A percentile compares a stretch with the other conserved stretches of the same genome.
phyloP scores from a whole-genome alignment of 306 rosid genomes.

The Malus asiatica region DNA sequence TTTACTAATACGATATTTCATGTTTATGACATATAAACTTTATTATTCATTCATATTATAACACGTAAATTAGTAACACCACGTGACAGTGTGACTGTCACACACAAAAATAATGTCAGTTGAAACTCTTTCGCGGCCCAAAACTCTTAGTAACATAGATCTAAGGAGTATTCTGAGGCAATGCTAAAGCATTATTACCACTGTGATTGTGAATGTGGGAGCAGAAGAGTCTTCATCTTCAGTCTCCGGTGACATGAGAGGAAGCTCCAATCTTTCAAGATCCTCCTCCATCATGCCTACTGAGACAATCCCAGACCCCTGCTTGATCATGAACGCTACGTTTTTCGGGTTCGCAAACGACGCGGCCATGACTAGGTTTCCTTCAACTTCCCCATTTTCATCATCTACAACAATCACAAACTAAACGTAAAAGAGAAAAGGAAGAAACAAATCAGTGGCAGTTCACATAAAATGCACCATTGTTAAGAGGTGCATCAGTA shows the following conservation, averaged over 20 bases:
- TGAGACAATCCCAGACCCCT: slow-evolving; percentile 78
- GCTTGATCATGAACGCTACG: slow-evolving; percentile 61
- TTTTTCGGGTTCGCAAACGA: slow-evolving; percentile 41
- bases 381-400: slow-evolving; percentile 61
- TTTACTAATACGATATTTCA: no score
- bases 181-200: slow-evolving; percentile 33
- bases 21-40: no score
- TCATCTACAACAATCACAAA: slow-evolving; percentile 85
- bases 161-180: not conserved
- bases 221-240: slow-evolving; percentile 70
- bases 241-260: slow-evolving; percentile 66
- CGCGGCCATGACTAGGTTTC: slow-evolving; percentile 73
- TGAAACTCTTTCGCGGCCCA: no score
- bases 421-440: slow-evolving; percentile 8
- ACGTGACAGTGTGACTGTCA: no score
- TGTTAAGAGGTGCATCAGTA: not conserved
- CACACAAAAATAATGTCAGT: no score
- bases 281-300: slow-evolving; percentile 79
- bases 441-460: not conserved
- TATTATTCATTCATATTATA: no score
- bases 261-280: slow-evolving; percentile 70
- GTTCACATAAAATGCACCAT: slow-evolving; percentile 7
- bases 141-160: no score
- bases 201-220: slow-evolving; percentile 80
- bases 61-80: no score